phyloP scores from a whole-genome alignment of 2,329 filamentous ascomycete species.

The Fusarium liriodendri region DNA sequence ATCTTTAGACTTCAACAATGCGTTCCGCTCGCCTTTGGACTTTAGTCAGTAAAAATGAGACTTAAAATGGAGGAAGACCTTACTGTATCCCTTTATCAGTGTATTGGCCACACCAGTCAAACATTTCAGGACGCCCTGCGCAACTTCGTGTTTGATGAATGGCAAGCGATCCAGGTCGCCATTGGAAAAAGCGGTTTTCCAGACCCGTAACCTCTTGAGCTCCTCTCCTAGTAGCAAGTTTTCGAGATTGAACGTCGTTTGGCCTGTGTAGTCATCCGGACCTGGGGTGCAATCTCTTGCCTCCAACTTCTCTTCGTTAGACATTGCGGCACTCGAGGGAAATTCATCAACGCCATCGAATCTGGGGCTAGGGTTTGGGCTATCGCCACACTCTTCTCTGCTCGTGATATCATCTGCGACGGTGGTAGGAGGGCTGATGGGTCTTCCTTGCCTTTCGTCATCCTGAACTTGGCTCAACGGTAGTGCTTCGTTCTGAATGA shows the following conservation, averaged over 20 bases:
- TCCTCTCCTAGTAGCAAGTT: conserved; percentile 1
- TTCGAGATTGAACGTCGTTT: not conserved
- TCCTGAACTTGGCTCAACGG: not conserved
- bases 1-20: not conserved
- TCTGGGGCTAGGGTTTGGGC: not conserved
- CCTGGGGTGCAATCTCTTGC: not conserved
- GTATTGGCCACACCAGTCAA: not conserved
- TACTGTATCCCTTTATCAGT: conserved; percentile 1
- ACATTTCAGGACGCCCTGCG: not conserved
- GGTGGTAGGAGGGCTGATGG: conserved; percentile 3
- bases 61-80: not conserved
- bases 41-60: not conserved
- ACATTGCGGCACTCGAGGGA: not conserved
- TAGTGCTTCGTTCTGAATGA: not conserved
- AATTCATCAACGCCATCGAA: not conserved
- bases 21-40: not conserved
- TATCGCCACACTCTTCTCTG: not conserved
- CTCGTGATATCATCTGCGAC: not conserved
- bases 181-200: conserved; percentile 12
- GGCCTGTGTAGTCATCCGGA: not conserved
- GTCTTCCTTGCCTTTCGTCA: not conserved
- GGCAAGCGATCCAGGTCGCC: conserved; percentile 3
- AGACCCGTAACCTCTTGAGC: conserved; percentile 7
- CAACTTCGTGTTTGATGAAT: conserved; percentile 3
- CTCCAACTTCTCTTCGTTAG: not conserved